Percentiles rank a stretch among this genome's conserved stretches.
Evolutionary conservation across 208 protist species (phyloP).

Genomic region (Wallacemonas sp.): DNA sequence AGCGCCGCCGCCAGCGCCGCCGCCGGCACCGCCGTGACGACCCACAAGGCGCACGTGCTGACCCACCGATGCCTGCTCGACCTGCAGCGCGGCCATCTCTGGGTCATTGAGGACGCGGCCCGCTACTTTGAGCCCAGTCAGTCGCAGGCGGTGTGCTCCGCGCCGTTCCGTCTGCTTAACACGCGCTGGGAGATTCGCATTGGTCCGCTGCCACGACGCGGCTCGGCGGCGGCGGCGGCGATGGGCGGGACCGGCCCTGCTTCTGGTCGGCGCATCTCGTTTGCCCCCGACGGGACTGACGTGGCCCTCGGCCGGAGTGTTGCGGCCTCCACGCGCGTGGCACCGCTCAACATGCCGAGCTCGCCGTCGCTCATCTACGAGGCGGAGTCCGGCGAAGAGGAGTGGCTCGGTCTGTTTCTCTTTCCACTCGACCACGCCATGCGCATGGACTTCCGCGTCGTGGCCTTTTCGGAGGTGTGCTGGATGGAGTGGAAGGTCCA

Average conservation of each 20-base stretch:
- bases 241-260: background rate
- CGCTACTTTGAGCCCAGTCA: conserved; percentile 59
- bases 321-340: conserved; percentile 16
- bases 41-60: conserved; percentile 1
- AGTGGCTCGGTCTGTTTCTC: conserved; percentile 72
- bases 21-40: background rate
- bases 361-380: conserved; percentile 12
- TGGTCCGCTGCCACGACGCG: conserved; percentile 25
- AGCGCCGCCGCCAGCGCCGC: background rate
- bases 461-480: conserved; percentile 63
- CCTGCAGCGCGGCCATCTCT: conserved; percentile 68
- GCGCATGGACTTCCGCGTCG: conserved; percentile 76
- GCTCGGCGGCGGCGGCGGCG: background rate
- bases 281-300: conserved; percentile 7
- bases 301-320: background rate
- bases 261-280: background rate
- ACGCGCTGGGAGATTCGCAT: conserved; percentile 74
- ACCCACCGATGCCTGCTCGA: conserved; percentile 57
- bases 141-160: conserved; percentile 58
- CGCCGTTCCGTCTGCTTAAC: conserved; percentile 53
- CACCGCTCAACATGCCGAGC: conserved; percentile 1
- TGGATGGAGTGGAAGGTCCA: conserved; percentile 74
- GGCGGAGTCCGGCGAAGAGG: conserved; percentile 29
- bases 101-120: conserved; percentile 55
- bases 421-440: conserved; percentile 49